Evolutionary conservation across 306 rosid species (phyloP).

Genomic region (Oxytropis ochrocephala): DNA sequence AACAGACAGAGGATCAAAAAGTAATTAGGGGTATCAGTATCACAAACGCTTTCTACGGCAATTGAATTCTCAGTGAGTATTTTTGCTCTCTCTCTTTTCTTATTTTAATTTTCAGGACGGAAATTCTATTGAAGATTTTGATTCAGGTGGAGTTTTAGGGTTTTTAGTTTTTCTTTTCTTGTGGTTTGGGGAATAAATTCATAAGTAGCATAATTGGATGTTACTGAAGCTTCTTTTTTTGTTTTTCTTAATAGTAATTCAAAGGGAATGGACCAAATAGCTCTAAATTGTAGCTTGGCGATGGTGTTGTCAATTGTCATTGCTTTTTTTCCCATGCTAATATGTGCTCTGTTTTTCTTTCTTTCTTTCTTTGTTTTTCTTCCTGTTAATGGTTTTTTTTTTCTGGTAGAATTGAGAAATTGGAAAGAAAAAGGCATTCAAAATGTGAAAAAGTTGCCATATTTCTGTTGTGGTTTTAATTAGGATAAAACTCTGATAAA

Average conservation of each 20-base stretch:
- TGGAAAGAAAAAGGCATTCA: neutral
- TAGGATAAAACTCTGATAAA: neutral
- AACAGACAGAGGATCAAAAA: slow-evolving; percentile 9
- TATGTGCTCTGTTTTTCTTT: too few species aligned
- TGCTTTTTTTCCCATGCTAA: too few species aligned
- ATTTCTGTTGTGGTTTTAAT: neutral
- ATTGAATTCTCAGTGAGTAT: slow-evolving; percentile 50
- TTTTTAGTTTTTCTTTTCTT: neutral
- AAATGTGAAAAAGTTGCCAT: too few species aligned
- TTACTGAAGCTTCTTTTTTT: neutral
- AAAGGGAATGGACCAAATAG: neutral
- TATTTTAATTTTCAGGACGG: neutral
- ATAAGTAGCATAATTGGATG: neutral
- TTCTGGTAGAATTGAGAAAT: neutral
- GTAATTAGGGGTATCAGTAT: neutral
- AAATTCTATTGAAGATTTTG: slow-evolving; percentile 4
- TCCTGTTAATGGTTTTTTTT: neutral
- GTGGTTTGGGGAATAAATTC: slow-evolving; percentile 9
- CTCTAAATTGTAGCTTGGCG: slow-evolving; percentile 6
- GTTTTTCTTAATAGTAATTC: neutral
- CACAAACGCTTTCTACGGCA: slow-evolving; percentile 22
- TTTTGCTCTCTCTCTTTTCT: neutral
- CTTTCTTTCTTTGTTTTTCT: too few species aligned
- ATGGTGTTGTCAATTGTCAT: neutral
- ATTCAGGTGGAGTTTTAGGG: slow-evolving; percentile 29